A percentile compares a stretch with the other conserved stretches of the same genome.
phyloP scores from a whole-genome alignment of 306 rosid species.

The Calophaca sinica region DNA sequence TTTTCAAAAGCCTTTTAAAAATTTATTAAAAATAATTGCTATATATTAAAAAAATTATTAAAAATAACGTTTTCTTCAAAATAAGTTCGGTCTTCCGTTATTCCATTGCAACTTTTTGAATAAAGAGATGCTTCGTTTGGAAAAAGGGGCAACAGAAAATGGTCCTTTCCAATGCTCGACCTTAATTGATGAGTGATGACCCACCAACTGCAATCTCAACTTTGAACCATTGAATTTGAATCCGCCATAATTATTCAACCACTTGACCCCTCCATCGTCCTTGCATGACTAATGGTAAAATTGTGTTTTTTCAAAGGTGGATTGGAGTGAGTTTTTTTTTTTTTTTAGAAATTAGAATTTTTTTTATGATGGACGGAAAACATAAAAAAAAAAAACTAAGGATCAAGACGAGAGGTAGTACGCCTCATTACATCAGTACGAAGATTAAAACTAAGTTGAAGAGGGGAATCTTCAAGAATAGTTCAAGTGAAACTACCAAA shows the following conservation, averaged over 20 bases:
- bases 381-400: no score
- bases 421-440: no score
- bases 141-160: constrained; percentile 19
- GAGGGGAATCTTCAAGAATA: no score
- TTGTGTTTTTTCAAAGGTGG: neutral
- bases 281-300: constrained; percentile 9
- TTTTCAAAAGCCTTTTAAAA: neutral
- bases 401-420: no score
- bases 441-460: no score
- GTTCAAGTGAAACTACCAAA: no score
- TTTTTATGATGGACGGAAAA: no score
- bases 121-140: constrained; percentile 38
- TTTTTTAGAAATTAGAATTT: neutral
- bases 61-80: neutral
- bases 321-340: constrained; percentile 18
- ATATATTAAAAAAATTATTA: no score
- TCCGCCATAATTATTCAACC: constrained; percentile 35
- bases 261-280: constrained; percentile 38
- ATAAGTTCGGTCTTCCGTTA: neutral
- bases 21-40: no score
- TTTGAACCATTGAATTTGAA: constrained; percentile 37
- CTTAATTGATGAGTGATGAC: neutral
- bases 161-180: constrained; percentile 28
- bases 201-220: constrained; percentile 42
- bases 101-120: constrained; percentile 40